Evolutionary conservation across 129 eudicot species (phyloP), one percentile per base, ranked within the genome.

Genomic region (Tagetes erecta): DNA sequence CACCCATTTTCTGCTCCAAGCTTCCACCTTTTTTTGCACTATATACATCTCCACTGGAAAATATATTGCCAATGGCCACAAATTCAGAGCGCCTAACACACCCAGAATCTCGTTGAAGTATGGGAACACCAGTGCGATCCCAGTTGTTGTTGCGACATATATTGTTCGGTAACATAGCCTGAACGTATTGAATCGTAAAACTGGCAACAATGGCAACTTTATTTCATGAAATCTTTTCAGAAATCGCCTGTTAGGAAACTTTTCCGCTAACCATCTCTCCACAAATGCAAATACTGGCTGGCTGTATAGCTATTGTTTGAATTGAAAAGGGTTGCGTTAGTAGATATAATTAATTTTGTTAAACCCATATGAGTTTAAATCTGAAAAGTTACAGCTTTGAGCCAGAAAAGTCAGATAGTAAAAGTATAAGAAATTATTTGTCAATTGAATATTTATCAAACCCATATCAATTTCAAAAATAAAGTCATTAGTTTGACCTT

Each of bases 41-140:
- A 93, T 82, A 73, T 93, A 86, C 98, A 93, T 93, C 58, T 86
- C 72, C 45, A 87, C 82, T 1, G 96, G 98, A 69, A 93, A 93
- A 76, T 87, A 93, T 51, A 93, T 83, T 1, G 96, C 82, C 67
- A 92, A 35, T 0, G 98, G 98, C 96, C 96, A 92, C 10, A 80
- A 84, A 20, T 82, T 89, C 31, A 87, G 31, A 7, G 98, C 93
- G 6, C 95, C 98, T 8, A 92, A 81, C 11, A 92, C 76, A 1
- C 84, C 98, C 36, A 92, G 71, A 2, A 92, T 71, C 67, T 84
- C 81, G 73, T 92, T 92, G 80, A 92, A 92, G 78, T 82, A 92
- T 0, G 98, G 98, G 68, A 92, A 55, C 55, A 73, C 57, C 80
- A 90, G 46, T 1, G 95, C 89, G 1, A 89, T 33, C 55, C 71